Conservation (phyloP, 805 yeast species). For the Saitoella complicata region DNA sequence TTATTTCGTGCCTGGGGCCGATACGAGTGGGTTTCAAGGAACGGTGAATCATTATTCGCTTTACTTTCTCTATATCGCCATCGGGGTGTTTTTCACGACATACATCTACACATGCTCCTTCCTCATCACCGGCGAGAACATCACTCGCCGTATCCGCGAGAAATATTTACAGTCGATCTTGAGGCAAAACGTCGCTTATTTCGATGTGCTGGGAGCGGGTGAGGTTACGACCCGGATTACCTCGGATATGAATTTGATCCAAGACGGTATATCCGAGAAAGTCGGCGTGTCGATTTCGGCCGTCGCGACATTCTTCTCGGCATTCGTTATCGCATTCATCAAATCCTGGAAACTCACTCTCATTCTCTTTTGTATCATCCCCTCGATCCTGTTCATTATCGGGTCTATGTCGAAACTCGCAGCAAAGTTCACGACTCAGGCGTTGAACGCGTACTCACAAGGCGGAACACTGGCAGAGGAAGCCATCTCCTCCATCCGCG, state of each 20-base stretch:
- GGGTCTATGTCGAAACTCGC: constrained; percentile 18
- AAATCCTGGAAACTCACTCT: constrained; percentile 23
- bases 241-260: constrained; percentile 25
- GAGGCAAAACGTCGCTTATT: constrained; percentile 27
- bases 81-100: constrained; percentile 18
- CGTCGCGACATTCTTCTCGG: constrained; percentile 24
- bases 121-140: constrained; percentile 26
- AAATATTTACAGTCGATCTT: constrained; percentile 22
- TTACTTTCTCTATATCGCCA: constrained; percentile 26
- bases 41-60: constrained; percentile 22
- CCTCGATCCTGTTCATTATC: constrained; percentile 20
- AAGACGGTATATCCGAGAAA: constrained; percentile 29
- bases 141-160: constrained; percentile 26
- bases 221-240: constrained; percentile 28
- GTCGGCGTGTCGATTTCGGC: constrained; percentile 25
- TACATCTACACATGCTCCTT: constrained; percentile 22
- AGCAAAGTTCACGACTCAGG: constrained; percentile 7
- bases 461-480: constrained; percentile 26
- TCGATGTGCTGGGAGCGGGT: constrained; percentile 28
- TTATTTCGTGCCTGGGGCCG: constrained; percentile 16
- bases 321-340: constrained; percentile 24
- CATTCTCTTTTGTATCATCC: constrained; percentile 22
- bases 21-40: constrained; percentile 19
- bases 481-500: constrained; percentile 26
- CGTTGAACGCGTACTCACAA: constrained; percentile 10